Evolutionary conservation across 306 rosid genomes (phyloP), one percentile per base, ranked within the genome.

Genomic region (Glycine soja): DNA sequence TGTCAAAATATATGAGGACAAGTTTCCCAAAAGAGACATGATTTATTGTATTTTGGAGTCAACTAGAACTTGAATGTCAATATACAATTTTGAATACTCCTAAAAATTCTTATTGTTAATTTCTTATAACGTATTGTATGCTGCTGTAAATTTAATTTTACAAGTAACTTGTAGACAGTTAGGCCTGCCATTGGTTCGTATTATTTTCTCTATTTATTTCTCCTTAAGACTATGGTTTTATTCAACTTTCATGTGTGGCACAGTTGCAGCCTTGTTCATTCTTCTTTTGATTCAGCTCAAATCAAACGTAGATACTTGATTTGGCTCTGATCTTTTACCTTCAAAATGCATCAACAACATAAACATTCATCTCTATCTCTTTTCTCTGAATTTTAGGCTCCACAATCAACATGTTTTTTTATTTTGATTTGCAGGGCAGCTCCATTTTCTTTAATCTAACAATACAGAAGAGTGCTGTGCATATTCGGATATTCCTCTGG

Each of bases 401-500:
- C 82, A 71, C 76, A 80, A 46, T 75, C 89, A 74, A 86, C 82
- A 75, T 85, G 86, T 53, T 64, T 72, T 36, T 78, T 57, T 24
- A 48, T 86, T 84, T 81, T 81, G 70, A 86, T 81, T 40, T 81
- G 88, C 65, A 48, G 66, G 42, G 54, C 8, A 4, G 2, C 3
- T 56, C 19, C 43, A 75, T 57, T 38, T 48, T 71, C 59, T 58
- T 75, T 76, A 8, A 75, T 9, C 4, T 45, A 58, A 45, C 13
- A 11, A 66, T 87, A 87, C 89, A 85, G 83, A 89, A 85, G 87
- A 68, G 83, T 66, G 75, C 1, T 40, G 40, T 32, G 90, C 85
- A 86, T 87, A 87, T 90, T 90, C 88, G 90, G 84, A 86, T 87
- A 87, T 90, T 90, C 88, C 83, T 66, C 68, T 62, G 80, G 53